phyloP scores from a whole-genome alignment of 441 rosid genomes.

The Breynia disticha region DNA sequence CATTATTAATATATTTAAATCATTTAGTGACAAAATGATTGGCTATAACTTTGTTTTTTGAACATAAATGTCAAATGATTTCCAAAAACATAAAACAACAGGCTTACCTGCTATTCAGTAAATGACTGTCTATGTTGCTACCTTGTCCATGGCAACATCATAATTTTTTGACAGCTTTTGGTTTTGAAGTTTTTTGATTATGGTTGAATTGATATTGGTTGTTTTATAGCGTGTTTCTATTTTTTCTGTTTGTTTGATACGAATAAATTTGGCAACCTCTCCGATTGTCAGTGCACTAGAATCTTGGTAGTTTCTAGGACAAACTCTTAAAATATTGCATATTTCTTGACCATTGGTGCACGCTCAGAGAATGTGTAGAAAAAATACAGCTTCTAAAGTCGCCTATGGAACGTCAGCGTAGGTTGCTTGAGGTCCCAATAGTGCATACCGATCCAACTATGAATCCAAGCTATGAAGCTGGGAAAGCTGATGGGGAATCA shows the following conservation, averaged over 20 bases:
- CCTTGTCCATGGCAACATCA: neutral
- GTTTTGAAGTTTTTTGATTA: slow-evolving; percentile 2
- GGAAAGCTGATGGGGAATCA: slow-evolving; percentile 39
- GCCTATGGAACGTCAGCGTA: slow-evolving; percentile 59
- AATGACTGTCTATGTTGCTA: slow-evolving; percentile 1
- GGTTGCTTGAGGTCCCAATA: slow-evolving; percentile 53
- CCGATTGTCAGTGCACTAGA: neutral
- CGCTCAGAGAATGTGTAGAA: slow-evolving; percentile 77
- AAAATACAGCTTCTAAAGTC: slow-evolving; percentile 74
- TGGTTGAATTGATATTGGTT: neutral
- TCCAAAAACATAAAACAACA: too few relatives aligned
- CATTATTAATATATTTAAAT: too few relatives aligned
- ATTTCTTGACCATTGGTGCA: slow-evolving; percentile 67
- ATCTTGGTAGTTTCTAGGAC: neutral
- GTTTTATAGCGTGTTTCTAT: neutral
- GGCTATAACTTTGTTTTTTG: too few relatives aligned
- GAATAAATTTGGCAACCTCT: neutral
- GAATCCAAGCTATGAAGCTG: slow-evolving; percentile 43
- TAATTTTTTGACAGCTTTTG: neutral
- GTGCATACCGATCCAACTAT: slow-evolving; percentile 62
- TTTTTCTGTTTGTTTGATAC: neutral
- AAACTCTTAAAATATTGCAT: neutral
- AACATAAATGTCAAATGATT: neutral
- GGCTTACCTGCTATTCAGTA: neutral
- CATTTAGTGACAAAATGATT: too few relatives aligned